These are phyloP conservation scores for Kodamaea kaohsiungensis DNA, from an alignment of 805 yeast species.

Conservation along the genomic window DNA sequence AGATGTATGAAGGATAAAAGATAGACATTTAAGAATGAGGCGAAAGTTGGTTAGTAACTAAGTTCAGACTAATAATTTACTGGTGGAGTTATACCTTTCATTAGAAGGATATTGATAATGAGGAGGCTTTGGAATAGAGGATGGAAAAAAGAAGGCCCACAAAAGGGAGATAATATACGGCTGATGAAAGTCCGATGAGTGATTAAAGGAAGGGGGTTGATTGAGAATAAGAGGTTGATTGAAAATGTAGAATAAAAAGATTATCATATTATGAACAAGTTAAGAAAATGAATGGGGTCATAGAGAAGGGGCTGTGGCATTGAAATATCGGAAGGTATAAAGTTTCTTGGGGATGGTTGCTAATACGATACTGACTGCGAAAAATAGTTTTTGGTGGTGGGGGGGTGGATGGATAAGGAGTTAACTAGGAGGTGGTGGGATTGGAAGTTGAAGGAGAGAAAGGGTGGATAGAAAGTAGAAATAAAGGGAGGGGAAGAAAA, in stretches of 20 bases:
- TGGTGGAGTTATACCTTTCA: background rate
- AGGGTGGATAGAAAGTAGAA: background rate
- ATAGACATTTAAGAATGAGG: too few relatives aligned
- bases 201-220: background rate
- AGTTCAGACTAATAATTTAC: too few relatives aligned
- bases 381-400: background rate
- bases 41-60: too few relatives aligned
- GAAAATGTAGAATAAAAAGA: background rate
- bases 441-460: background rate
- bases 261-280: too few relatives aligned
- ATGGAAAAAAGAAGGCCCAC: background rate
- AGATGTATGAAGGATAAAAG: too few relatives aligned
- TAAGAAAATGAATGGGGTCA: too few relatives aligned
- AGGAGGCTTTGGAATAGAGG: background rate
- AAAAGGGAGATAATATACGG: background rate
- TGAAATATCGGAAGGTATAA: too few relatives aligned
- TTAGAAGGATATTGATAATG: background rate
- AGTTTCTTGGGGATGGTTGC: too few relatives aligned
- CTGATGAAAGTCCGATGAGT: conserved; percentile 1
- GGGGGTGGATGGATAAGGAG: background rate
- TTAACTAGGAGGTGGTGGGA: too few relatives aligned
- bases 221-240: background rate
- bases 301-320: too few relatives aligned
- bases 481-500: background rate
- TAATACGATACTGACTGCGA: too few relatives aligned